A percentile compares a stretch with the other conserved stretches of the same genome.
Conservation (phyloP, 495 filamentous ascomycete genomes). For the Penicillium lagena region DNA sequence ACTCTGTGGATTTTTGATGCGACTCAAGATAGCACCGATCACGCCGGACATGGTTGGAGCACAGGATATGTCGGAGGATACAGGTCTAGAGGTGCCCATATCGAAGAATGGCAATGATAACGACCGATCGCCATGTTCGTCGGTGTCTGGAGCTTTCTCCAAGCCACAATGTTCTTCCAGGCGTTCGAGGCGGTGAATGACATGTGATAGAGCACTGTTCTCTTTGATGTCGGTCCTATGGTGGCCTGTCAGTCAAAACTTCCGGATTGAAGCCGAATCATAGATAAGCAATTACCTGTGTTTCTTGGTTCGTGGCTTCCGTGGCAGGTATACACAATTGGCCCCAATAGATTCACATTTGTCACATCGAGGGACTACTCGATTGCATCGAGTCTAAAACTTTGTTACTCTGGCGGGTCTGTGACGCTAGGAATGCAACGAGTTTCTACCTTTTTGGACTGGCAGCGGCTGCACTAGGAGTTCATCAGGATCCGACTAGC, state of each 20-base stretch:
- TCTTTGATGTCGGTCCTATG: background rate
- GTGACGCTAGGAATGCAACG: background rate
- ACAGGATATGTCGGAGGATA: too few species aligned
- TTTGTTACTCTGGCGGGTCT: background rate
- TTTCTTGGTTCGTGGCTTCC: conserved; percentile 10
- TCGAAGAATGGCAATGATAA: too few species aligned
- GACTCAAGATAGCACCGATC: background rate
- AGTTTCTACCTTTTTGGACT: conserved; percentile 11
- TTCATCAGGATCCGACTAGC: too few species aligned
- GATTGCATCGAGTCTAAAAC: conserved; percentile 15
- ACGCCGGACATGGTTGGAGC: too few species aligned
- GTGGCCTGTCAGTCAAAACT: too few species aligned
- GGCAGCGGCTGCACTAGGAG: conserved; percentile 11
- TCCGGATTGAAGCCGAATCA: background rate
- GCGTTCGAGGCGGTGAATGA: conserved; percentile 12
- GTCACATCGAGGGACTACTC: conserved; percentile 12
- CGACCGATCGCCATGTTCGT: background rate
- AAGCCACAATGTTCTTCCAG: conserved; percentile 14
- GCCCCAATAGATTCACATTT: conserved; percentile 10
- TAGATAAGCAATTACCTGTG: background rate
- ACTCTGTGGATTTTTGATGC: conserved; percentile 3
- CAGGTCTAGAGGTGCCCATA: too few species aligned
- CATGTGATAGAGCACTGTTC: conserved; percentile 7
- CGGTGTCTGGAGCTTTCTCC: background rate
- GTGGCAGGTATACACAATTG: conserved; percentile 8